Evolutionary conservation across 2,329 filamentous ascomycete species (phyloP).

Genomic region (Microdochium nivale): DNA sequence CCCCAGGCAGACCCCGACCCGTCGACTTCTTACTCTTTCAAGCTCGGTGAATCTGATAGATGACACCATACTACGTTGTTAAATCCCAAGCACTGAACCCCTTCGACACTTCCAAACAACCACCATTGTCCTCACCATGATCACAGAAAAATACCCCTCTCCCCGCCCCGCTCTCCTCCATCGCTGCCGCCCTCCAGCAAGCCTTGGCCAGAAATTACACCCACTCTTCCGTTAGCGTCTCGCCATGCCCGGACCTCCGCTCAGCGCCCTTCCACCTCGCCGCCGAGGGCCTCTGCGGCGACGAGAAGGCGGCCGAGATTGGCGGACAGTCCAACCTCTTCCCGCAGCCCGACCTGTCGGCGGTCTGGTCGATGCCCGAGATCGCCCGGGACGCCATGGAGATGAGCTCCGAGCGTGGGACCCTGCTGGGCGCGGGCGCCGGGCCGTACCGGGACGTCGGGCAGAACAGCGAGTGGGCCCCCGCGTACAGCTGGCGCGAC

Average conservation of each 20-base stretch:
- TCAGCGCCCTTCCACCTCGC: slow-evolving; percentile 27
- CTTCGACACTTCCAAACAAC: too few relatives aligned
- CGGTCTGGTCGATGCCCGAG: slow-evolving; percentile 21
- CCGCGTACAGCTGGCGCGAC: slow-evolving; percentile 23
- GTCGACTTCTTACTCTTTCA: too few relatives aligned
- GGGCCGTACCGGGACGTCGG: slow-evolving; percentile 31
- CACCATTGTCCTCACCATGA: too few relatives aligned
- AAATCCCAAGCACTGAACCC: too few relatives aligned
- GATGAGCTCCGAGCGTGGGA: slow-evolving; percentile 20
- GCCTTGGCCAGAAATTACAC: slow-evolving; percentile 14
- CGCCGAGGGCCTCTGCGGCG: slow-evolving; percentile 27
- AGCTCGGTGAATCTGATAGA: too few relatives aligned
- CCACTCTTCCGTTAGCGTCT: slow-evolving; percentile 13
- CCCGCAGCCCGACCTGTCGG: slow-evolving; percentile 23
- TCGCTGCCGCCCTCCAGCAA: slow-evolving; percentile 9
- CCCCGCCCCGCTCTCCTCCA: slow-evolving; percentile 16
- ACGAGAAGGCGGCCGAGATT: slow-evolving; percentile 29
- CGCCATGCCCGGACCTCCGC: slow-evolving; percentile 26
- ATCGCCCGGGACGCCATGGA: slow-evolving; percentile 23
- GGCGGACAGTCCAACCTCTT: slow-evolving; percentile 32
- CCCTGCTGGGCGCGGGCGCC: slow-evolving; percentile 31
- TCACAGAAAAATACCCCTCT: slow-evolving; percentile 10
- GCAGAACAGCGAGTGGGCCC: slow-evolving; percentile 31
- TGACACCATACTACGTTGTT: too few relatives aligned
- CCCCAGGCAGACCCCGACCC: too few relatives aligned